Base-by-base conservation (phyloP, 225 moss, liverwort and hornwort species). In the Polytrichum commune region DNA sequence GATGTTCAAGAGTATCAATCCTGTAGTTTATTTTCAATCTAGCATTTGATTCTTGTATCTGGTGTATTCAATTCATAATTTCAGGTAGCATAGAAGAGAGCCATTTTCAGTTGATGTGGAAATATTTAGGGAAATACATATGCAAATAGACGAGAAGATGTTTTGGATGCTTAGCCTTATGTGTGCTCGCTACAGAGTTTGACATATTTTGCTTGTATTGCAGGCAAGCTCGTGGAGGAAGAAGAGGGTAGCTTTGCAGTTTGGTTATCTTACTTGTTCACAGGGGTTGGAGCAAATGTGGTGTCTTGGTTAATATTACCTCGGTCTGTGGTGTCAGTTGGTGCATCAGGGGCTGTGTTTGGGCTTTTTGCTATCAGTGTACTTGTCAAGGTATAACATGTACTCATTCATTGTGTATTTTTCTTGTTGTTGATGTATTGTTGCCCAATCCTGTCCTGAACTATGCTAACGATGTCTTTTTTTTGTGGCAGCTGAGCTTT, bases 151-250 rank as follows among this genome's bases (percentile, higher is more conserved):
- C 1, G 8, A 24, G 53, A 26, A 19, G 7, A 20, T 10, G 56
- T 23, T 22, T 24, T 54, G 55, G 54, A 19, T 63, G 25, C 24
- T 74, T 29, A 4, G 46, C 46, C 46, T 13, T 16, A 46, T 16
- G 16, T 18, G 19, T 74, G 55, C 54, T 2, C 22, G 18, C 27
- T 55, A 65, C 35, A 18, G 28, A 22, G 20, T 27, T 63, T 30
- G 29, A 22, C 19, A 16, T 74, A 68, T 23, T 63, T 24, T 69
- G 77, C 30, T 80, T 79, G 62, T 46, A 46, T 58, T 58, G 74
- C 84, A 98, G 97, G 97, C 72, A 98, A 95, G 78, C 91, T 98
- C 29, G 91, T 98, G 69, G 97, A 98, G 78, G 97, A 98, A 77
- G 94, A 98, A 75, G 92, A 90, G 77, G 97, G 97, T 69, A 86